phyloP scores from a whole-genome alignment of 495 filamentous ascomycete species.

The Acidomyces sp. region DNA sequence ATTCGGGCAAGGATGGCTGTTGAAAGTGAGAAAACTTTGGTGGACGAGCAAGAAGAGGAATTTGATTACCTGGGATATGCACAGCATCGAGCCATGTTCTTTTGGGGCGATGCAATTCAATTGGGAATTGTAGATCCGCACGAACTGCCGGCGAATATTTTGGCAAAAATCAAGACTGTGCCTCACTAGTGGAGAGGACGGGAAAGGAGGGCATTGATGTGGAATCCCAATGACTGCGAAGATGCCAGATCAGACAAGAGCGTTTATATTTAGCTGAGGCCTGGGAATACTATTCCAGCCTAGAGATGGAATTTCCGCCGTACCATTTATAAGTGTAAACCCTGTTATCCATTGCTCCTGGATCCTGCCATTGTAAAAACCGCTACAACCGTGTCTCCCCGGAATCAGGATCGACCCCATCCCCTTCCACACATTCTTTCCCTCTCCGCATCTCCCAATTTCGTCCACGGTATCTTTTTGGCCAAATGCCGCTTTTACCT shows the following conservation, averaged over 20 bases:
- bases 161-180: conserved; percentile 47
- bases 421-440: conserved; percentile 4
- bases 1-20: conserved; percentile 1
- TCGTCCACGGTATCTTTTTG: conserved; percentile 35
- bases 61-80: conserved; percentile 92
- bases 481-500: conserved; percentile 45
- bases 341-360: too few relatives aligned
- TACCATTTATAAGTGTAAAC: too few relatives aligned
- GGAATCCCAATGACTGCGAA: too few relatives aligned
- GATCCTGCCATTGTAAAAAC: too few relatives aligned
- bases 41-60: conserved; percentile 46
- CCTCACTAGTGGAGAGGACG: conserved; percentile 33
- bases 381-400: too few relatives aligned
- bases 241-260: too few relatives aligned
- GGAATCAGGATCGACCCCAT: conserved; percentile 6
- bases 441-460: conserved; percentile 28
- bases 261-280: too few relatives aligned
- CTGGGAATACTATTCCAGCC: too few relatives aligned
- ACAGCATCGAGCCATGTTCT: conserved; percentile 79
- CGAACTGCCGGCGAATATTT: conserved; percentile 54
- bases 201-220: too few relatives aligned
- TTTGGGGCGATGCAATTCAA: conserved; percentile 75
- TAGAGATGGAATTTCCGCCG: too few relatives aligned
- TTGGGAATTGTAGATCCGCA: conserved; percentile 57
- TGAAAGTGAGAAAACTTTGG: neutral